Evolutionary conservation across 805 yeast species (phyloP), one percentile per base, ranked within the genome.

Genomic region (Candida easanensis): DNA sequence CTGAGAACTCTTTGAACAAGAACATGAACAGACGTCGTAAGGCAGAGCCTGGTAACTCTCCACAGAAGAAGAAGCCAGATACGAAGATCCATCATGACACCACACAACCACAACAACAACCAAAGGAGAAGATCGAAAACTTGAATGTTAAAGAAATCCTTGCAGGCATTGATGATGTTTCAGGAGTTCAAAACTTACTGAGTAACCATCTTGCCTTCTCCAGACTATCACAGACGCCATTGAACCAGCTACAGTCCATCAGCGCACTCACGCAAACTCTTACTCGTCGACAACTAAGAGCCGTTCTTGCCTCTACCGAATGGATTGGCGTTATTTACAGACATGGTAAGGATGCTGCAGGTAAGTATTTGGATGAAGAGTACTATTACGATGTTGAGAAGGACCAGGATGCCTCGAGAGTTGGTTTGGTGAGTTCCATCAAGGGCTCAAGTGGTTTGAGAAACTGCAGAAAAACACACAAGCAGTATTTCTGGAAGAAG

Each of bases 281-380:
- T 34, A 53, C 74, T 4, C 65, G 68, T 41, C 57, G 62, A 21
- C 77, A 77, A 54, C 51, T 77, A 15, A 66, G 77, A 43, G 68
- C 72, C 19, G 51, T 77, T 6, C 55, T 77, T 25, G 63, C 65
- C 8, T 65, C 71, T 27, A 62, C 79, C 30, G 55, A 64, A 5
- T 84, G 91, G 56, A 75, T 91, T 45, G 98, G 98, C n/a, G 84
- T 85, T 10, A 90, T 93, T 47, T 77, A 80, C 57, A 83, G 98
- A 63, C 73, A 76, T 45, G 97, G 97, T 38, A 90, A 89, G 62
- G 99, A 93, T 64, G 97, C 98, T 3, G 95, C 97, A 2, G 99
- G 98, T 10, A 88, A 89, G 62, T 87, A 86, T 4, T 71, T 93
- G 49, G 98, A 91, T 52, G 95, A 88, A 61, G 97, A 93, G 61